Conservation (phyloP, 202 grass and related monocot genomes). For the Setaria viridis region DNA sequence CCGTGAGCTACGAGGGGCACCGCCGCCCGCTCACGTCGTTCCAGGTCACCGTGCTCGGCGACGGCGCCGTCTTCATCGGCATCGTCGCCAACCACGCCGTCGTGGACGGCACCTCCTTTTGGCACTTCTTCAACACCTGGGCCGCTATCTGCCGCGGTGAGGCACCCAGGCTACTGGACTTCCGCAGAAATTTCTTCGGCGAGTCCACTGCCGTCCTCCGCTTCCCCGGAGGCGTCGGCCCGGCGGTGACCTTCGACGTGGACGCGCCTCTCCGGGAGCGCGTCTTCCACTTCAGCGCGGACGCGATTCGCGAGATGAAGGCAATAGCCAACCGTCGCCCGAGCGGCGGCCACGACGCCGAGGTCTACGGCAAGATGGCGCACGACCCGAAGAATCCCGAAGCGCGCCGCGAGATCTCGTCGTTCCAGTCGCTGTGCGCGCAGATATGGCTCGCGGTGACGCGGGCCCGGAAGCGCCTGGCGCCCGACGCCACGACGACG, state of each 20-base stretch:
- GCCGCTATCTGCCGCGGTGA: slow-evolving; percentile 78
- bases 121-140: slow-evolving; percentile 96
- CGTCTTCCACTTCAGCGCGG: slow-evolving; percentile 81
- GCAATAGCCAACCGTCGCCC: slow-evolving; percentile 54
- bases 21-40: slow-evolving; percentile 79
- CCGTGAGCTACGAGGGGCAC: slow-evolving; percentile 87
- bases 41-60: slow-evolving; percentile 85
- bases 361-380: slow-evolving; percentile 73
- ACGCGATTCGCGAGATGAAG: slow-evolving; percentile 72
- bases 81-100: slow-evolving; percentile 84
- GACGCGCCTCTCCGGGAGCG: slow-evolving; percentile 79
- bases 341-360: slow-evolving; percentile 31
- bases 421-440: slow-evolving; percentile 93
- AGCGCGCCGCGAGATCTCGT: slow-evolving; percentile 67
- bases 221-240: slow-evolving; percentile 65
- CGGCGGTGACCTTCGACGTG: slow-evolving; percentile 75
- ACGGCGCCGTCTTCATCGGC: slow-evolving; percentile 86
- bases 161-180: slow-evolving; percentile 60
- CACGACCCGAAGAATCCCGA: slow-evolving; percentile 62
- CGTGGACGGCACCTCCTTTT: slow-evolving; percentile 94
- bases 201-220: slow-evolving; percentile 83
- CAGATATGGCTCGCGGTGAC: slow-evolving; percentile 86
- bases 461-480: slow-evolving; percentile 66
- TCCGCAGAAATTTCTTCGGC: slow-evolving; percentile 82
- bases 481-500: slow-evolving; percentile 61